phyloP scores from a whole-genome alignment of 192 early-diverging fungal genomes.

The Coemansia sp. region DNA sequence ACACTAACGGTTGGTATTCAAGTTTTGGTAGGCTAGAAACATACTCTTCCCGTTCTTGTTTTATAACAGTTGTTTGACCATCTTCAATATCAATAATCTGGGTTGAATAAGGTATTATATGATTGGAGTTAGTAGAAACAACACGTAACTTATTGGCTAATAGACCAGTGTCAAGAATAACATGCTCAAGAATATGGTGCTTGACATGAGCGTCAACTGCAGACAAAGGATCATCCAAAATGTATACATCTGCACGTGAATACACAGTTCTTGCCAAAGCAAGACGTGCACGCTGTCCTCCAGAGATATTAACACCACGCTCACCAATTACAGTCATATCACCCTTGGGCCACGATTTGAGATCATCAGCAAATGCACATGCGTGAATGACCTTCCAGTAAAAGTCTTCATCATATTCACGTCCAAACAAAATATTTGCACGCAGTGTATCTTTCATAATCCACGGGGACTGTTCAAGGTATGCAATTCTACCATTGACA shows the following conservation, averaged over 20 bases:
- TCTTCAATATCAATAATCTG: no score
- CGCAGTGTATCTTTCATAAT: constrained; percentile 58
- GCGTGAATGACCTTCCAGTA: constrained; percentile 63
- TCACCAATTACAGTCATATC: constrained; percentile 72
- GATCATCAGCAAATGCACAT: constrained; percentile 62
- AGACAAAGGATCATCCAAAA: constrained; percentile 70
- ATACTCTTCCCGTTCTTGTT: no score
- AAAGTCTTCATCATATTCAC: constrained; percentile 50
- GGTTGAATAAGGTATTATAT: no score
- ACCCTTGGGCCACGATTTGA: constrained; percentile 57
- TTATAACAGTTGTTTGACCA: no score
- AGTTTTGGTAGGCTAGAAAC: no score
- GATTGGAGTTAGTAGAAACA: no score
- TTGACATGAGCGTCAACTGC: constrained; percentile 66
- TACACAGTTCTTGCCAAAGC: constrained; percentile 65
- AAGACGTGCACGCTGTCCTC: constrained; percentile 69
- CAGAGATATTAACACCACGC: constrained; percentile 67
- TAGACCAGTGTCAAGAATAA: constrained; percentile 51
- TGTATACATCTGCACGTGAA: constrained; percentile 61
- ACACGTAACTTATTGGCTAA: no score
- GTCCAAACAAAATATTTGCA: constrained; percentile 80
- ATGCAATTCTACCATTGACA: constrained; percentile 17
- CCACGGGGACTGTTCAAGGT: constrained; percentile 23
- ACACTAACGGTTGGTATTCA: no score
- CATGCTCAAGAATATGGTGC: constrained; percentile 62